phyloP scores from a whole-genome alignment of 164 flowering plant species.

The Kingdonia uniflora region DNA sequence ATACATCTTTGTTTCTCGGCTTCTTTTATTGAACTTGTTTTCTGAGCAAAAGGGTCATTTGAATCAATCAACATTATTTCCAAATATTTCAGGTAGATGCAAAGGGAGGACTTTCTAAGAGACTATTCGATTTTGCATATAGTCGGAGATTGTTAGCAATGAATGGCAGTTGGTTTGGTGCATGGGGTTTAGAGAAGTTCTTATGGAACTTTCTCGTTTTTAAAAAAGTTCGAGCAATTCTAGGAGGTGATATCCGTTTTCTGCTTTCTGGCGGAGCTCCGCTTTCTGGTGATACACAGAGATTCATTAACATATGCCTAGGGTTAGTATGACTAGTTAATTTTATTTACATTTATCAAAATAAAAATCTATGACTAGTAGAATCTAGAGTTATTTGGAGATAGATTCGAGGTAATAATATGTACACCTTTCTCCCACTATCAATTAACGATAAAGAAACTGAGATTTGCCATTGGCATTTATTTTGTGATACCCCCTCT shows the following conservation, averaged over 20 bases:
- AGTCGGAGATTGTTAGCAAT: constrained; percentile 70
- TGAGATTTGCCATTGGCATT: too few species aligned
- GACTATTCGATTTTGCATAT: constrained; percentile 72
- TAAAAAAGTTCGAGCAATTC: constrained; percentile 64
- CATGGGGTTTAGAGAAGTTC: constrained; percentile 83
- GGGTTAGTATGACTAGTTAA: constrained; percentile 49
- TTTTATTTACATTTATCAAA: background rate
- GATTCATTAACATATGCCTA: constrained; percentile 90
- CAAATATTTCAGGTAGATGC: constrained; percentile 53
- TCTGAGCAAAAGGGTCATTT: background rate
- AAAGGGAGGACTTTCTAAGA: constrained; percentile 77
- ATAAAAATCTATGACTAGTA: too few species aligned
- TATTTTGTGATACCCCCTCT: too few species aligned
- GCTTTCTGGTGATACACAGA: constrained; percentile 91
- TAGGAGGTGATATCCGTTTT: constrained; percentile 88
- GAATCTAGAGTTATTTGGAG: too few species aligned
- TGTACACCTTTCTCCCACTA: too few species aligned
- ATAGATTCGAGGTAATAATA: too few species aligned
- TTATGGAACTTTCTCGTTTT: constrained; percentile 81
- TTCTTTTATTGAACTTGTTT: constrained; percentile 2
- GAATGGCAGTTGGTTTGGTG: constrained; percentile 97
- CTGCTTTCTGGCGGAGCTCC: constrained; percentile 98
- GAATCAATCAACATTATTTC: background rate
- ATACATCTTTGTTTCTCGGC: background rate
- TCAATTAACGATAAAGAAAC: too few species aligned